These are phyloP conservation scores for Iris macrosiphon DNA, from an alignment of 106 monocot species.

Conservation along the genomic window DNA sequence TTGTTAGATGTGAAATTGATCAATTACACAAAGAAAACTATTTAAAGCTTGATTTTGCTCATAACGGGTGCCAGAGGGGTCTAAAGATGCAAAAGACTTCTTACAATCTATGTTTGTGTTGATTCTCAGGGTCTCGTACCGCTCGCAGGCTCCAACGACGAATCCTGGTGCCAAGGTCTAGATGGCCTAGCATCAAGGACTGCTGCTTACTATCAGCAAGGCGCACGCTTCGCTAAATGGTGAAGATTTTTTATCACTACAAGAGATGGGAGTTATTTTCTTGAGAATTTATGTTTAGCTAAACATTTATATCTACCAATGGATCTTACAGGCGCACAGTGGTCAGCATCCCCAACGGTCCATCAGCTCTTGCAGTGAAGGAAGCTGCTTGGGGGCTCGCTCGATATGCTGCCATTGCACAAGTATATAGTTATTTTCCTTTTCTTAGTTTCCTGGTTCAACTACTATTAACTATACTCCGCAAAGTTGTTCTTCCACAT, in stretches of 20 bases:
- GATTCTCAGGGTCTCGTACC: constrained; percentile 78
- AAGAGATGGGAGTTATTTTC: too few relatives aligned
- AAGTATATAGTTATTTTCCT: constrained; percentile 19
- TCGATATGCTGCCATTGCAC: constrained; percentile 57
- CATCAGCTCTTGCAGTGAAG: constrained; percentile 56
- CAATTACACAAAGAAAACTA: too few relatives aligned
- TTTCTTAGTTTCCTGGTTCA: too few relatives aligned
- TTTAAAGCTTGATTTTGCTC: too few relatives aligned
- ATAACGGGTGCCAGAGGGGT: too few relatives aligned
- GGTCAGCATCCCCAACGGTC: constrained; percentile 65
- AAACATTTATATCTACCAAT: not conserved
- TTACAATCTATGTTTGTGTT: not conserved
- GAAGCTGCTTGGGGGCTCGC: constrained; percentile 71
- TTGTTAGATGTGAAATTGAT: too few relatives aligned
- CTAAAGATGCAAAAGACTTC: not conserved
- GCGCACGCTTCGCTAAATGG: constrained; percentile 96
- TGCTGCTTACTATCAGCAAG: constrained; percentile 88
- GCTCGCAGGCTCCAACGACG: constrained; percentile 77
- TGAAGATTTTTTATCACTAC: constrained; percentile 12
- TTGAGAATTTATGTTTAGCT: not conserved
- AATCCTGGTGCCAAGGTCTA: constrained; percentile 96
- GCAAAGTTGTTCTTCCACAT: too few relatives aligned
- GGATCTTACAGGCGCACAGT: constrained; percentile 68
- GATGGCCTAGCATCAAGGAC: constrained; percentile 75
- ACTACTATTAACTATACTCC: too few relatives aligned